Evolutionary conservation across 1,284 basidiomycete species (phyloP), one percentile per base, ranked within the genome.

Genomic region (Salmacisia buchloeana): DNA sequence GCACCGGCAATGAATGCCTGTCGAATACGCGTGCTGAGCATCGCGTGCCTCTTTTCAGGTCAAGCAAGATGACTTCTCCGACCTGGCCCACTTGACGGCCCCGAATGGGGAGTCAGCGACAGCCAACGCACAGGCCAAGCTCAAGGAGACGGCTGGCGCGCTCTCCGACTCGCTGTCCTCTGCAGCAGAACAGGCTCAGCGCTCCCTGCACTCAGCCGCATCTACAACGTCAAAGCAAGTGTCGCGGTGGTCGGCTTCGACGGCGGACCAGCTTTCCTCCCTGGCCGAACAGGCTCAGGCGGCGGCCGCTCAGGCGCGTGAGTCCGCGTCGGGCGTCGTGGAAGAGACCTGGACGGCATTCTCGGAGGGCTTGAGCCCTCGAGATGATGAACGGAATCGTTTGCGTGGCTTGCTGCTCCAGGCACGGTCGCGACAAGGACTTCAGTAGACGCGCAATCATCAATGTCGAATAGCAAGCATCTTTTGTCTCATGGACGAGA

Each of bases 11-110:
- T 36, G 1, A 29, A 31, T 41, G 27, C 35, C 21, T n/a, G n/a
- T n/a, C n/a, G n/a, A n/a, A 56, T 23, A n/a, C 4, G n/a, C 38
- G n/a, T 23, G 23, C 13, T 35, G 31, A 39, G 52, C 34, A 12
- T 21, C 27, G n/a, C 18, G 56, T 29, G 12, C 31, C 15, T 63
- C 9, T 15, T 27, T 10, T 35, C 57, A 73, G 69, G 70, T 71
- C 63, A 71, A 73, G 67, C 72, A 74, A 69, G 72, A 74, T 64
- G 72, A 74, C 65, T 74, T 74, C 33, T 69, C 71, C 18, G 72
- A 74, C 45, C 62, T 74, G 13, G 72, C 69, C 23, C 67, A 72
- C 38, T 62, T 74, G 15, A 27, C 49, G n/a, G n/a, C n/a, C n/a
- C n/a, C n/a, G n/a, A n/a, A n/a, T n/a, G n/a, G n/a, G n/a, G n/a